Evolutionary conservation across 805 yeast genomes (phyloP).

Genomic region (Peterozyma xylosa): DNA sequence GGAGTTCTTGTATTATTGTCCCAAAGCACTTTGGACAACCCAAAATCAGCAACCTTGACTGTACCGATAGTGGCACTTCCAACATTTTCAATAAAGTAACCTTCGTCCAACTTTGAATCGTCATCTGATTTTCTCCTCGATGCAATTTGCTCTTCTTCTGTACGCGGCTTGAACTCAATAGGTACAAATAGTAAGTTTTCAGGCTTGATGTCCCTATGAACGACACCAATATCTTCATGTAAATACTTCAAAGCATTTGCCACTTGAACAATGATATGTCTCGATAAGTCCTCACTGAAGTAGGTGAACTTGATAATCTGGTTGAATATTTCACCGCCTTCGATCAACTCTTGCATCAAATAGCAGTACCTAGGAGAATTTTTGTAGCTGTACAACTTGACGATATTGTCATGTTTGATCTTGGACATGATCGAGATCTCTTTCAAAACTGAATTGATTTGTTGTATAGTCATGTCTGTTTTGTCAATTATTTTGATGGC

Average conservation of each 20-base stretch:
- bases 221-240: constrained; percentile 65
- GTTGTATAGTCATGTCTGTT: constrained; percentile 40
- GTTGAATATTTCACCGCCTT: constrained; percentile 78
- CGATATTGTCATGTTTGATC: constrained; percentile 53
- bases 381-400: constrained; percentile 43
- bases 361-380: constrained; percentile 51
- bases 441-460: constrained; percentile 51
- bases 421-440: constrained; percentile 71
- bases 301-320: constrained; percentile 74
- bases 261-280: constrained; percentile 68
- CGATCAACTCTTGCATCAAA: constrained; percentile 57
- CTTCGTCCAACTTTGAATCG: constrained; percentile 54
- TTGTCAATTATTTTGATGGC: constrained; percentile 78
- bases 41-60: constrained; percentile 65
- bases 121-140: constrained; percentile 48
- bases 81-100: constrained; percentile 37
- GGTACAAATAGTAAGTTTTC: constrained; percentile 66
- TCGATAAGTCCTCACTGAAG: constrained; percentile 62
- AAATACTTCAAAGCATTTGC: constrained; percentile 63
- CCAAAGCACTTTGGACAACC: constrained; percentile 53
- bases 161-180: constrained; percentile 39
- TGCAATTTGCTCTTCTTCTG: constrained; percentile 33
- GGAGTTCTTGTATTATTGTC: constrained; percentile 54
- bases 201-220: constrained; percentile 79
- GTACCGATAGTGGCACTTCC: constrained; percentile 63